phyloP scores from a whole-genome alignment of 345 rosid genomes.

The Pelargonium nanum region DNA sequence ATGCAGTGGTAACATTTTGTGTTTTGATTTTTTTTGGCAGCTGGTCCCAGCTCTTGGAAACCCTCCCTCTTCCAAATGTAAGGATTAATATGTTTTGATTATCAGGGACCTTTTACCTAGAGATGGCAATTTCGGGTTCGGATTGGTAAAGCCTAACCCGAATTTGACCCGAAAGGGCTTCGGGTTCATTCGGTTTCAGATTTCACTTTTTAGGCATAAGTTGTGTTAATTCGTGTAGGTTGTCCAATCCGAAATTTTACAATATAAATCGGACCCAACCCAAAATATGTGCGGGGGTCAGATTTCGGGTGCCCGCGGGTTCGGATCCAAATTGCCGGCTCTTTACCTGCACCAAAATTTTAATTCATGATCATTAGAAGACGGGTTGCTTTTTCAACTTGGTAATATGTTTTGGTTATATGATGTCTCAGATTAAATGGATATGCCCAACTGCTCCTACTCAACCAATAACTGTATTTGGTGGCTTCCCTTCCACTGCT shows the following conservation, averaged over 20 bases:
- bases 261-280: no score
- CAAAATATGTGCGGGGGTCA: no score
- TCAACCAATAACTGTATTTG: slow-evolving; percentile 72
- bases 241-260: no score
- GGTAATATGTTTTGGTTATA: slow-evolving; percentile 6
- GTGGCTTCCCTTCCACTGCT: slow-evolving; percentile 96
- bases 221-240: no score
- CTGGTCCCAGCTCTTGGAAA: slow-evolving; percentile 96
- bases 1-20: slow-evolving; percentile 8
- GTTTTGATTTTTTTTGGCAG: slow-evolving; percentile 47
- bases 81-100: slow-evolving; percentile 16
- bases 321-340: no score
- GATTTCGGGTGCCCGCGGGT: no score
- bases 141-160: no score
- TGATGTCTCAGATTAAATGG: slow-evolving; percentile 75
- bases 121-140: no score
- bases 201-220: no score
- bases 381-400: slow-evolving; percentile 1
- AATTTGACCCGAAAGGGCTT: no score
- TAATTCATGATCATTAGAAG: neutral
- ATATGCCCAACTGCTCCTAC: slow-evolving; percentile 99
- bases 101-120: neutral
- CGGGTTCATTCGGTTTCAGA: no score
- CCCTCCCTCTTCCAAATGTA: slow-evolving; percentile 91
- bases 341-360: neutral